These are phyloP conservation scores for Periglandula ipomoeae DNA, from an alignment of 2,329 filamentous ascomycete species.

Conservation along the genomic window DNA sequence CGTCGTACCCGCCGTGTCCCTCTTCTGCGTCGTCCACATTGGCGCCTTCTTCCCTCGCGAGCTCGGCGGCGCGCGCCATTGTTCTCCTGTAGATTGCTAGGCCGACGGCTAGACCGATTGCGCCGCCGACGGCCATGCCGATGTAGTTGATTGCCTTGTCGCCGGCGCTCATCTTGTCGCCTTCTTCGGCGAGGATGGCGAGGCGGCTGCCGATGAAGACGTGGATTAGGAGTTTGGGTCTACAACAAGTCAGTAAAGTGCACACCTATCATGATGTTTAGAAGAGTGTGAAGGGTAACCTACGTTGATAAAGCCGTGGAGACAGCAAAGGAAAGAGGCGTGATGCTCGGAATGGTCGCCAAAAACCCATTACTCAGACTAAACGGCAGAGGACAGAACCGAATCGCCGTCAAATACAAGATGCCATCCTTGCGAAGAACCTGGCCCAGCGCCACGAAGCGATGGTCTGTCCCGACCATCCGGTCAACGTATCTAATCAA, in stretches of 20 bases:
- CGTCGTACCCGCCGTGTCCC: slow-evolving; percentile 31
- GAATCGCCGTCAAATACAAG: slow-evolving; percentile 81
- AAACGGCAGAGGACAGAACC: slow-evolving; percentile 87
- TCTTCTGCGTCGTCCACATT: slow-evolving; percentile 18
- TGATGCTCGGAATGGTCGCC: slow-evolving; percentile 84
- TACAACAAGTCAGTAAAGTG: slow-evolving; percentile 17
- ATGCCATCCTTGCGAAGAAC: slow-evolving; percentile 86
- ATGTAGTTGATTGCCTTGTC: slow-evolving; percentile 79
- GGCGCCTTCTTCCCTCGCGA: slow-evolving; percentile 36
- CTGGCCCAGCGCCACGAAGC: slow-evolving; percentile 80
- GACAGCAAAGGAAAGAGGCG: slow-evolving; percentile 63
- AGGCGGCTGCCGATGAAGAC: slow-evolving; percentile 85
- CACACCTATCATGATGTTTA: background rate
- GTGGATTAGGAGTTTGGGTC: slow-evolving; percentile 82
- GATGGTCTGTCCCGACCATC: slow-evolving; percentile 71
- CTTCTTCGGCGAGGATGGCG: slow-evolving; percentile 71
- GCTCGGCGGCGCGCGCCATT: slow-evolving; percentile 52
- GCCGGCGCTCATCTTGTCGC: slow-evolving; percentile 69
- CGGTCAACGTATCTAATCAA: slow-evolving; percentile 70
- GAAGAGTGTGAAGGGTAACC: slow-evolving; percentile 9
- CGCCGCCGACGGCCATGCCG: slow-evolving; percentile 63
- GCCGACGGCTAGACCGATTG: slow-evolving; percentile 67
- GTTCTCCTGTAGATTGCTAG: slow-evolving; percentile 74
- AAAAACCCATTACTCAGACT: slow-evolving; percentile 90
- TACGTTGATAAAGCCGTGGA: slow-evolving; percentile 70